Evolutionary conservation across 495 filamentous ascomycete genomes (phyloP).

Genomic region (Neurospora sp.): DNA sequence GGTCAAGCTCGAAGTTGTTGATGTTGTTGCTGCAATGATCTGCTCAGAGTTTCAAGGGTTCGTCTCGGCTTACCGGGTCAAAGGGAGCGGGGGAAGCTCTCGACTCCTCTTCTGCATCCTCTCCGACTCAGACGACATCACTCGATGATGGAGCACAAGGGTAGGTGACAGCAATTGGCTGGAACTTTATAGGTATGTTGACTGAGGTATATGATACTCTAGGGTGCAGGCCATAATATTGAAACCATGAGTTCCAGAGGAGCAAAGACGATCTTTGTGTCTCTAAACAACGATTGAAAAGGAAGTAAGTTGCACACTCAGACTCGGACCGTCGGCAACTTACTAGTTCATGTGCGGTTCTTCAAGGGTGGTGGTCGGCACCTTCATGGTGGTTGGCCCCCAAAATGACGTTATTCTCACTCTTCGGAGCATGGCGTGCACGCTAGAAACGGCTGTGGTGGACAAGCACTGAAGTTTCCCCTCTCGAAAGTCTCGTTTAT

Average conservation of each 20-base stretch:
- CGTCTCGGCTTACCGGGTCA: neutral
- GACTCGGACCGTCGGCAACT: neutral
- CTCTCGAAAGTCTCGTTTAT: neutral
- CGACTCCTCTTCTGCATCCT: neutral
- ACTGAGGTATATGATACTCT: too few relatives aligned
- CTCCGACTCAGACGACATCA: neutral
- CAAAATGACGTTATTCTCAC: neutral
- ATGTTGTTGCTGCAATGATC: neutral
- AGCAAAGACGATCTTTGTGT: neutral
- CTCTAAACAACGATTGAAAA: neutral
- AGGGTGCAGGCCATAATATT: too few relatives aligned
- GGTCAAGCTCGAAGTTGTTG: neutral
- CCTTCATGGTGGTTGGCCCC: neutral
- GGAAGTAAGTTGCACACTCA: neutral
- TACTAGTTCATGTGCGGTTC: neutral
- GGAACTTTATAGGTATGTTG: too few relatives aligned
- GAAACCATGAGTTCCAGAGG: too few relatives aligned
- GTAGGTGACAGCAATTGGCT: too few relatives aligned
- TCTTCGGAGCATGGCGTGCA: neutral
- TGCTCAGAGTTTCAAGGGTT: neutral
- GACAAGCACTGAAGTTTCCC: neutral
- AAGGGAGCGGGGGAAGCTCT: neutral
- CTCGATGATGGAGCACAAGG: neutral
- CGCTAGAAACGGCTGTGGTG: neutral
- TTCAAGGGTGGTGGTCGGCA: neutral